These are phyloP conservation scores for Claviceps monticola DNA, from an alignment of 2,329 filamentous ascomycete genomes.

Conservation along the genomic window DNA sequence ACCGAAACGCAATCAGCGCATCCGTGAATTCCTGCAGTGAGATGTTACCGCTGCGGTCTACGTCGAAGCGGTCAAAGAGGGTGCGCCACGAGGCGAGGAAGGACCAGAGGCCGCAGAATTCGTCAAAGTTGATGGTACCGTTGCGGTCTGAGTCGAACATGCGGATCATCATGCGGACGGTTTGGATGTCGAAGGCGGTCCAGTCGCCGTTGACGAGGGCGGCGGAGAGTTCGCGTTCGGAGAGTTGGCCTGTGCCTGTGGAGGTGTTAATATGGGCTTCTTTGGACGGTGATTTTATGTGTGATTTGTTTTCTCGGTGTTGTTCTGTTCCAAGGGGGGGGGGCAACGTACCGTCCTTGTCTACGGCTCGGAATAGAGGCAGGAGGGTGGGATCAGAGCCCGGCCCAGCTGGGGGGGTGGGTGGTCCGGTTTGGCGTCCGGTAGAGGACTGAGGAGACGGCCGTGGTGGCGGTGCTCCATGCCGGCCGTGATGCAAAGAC, in stretches of 20 bases:
- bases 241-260: constrained; percentile 65
- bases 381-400: constrained; percentile 60
- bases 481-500: not conserved
- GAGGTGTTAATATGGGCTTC: not conserved
- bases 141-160: constrained; percentile 95
- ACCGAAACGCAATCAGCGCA: constrained; percentile 84
- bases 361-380: constrained; percentile 79
- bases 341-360: constrained; percentile 54
- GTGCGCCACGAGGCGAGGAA: constrained; percentile 90
- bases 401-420: constrained; percentile 45
- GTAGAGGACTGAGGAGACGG: constrained; percentile 27
- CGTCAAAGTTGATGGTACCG: constrained; percentile 83
- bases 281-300: too few relatives aligned
- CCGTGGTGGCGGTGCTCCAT: constrained; percentile 6
- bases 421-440: constrained; percentile 44
- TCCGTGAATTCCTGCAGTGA: constrained; percentile 76
- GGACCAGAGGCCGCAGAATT: constrained; percentile 93
- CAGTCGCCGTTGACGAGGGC: constrained; percentile 95
- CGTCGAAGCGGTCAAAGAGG: constrained; percentile 91
- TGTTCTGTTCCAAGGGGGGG: too few relatives aligned
- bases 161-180: constrained; percentile 96
- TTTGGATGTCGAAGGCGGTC: constrained; percentile 84
- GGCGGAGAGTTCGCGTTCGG: constrained; percentile 72
- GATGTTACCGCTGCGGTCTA: constrained; percentile 76
- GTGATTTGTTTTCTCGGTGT: too few relatives aligned